Conservation (phyloP, 495 filamentous ascomycete genomes). For the Tuber indicum region DNA sequence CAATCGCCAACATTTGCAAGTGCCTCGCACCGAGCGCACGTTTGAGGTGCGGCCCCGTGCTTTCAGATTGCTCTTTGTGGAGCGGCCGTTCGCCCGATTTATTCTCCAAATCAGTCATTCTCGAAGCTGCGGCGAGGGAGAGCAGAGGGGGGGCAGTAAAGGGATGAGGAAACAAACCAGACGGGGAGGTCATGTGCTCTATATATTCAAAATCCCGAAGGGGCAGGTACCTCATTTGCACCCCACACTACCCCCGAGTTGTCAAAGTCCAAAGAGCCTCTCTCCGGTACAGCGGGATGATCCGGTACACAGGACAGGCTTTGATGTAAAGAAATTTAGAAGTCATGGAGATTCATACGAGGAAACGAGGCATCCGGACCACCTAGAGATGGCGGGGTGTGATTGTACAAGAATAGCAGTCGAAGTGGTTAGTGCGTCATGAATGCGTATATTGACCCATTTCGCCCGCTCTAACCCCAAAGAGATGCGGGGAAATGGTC, state of each 20-base stretch:
- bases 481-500: neutral
- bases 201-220: neutral
- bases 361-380: neutral
- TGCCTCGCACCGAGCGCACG: constrained; percentile 62
- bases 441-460: neutral
- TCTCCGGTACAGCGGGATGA: neutral
- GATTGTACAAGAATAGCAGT: neutral
- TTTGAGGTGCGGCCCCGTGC: constrained; percentile 43
- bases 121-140: neutral
- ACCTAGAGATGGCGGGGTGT: neutral
- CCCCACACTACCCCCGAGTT: too few relatives aligned
- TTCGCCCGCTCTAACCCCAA: neutral
- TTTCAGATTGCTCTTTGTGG: neutral
- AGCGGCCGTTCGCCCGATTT: neutral
- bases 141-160: neutral
- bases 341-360: neutral
- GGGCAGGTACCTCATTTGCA: neutral
- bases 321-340: neutral
- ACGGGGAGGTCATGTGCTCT: neutral
- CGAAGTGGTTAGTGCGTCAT: neutral
- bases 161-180: neutral
- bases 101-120: neutral
- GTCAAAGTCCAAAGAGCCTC: neutral
- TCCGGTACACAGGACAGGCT: neutral
- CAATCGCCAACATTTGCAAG: constrained; percentile 65